These are phyloP conservation scores for Talaromyces verruculosus DNA, from an alignment of 2,329 filamentous ascomycete genomes.

Conservation along the genomic window DNA sequence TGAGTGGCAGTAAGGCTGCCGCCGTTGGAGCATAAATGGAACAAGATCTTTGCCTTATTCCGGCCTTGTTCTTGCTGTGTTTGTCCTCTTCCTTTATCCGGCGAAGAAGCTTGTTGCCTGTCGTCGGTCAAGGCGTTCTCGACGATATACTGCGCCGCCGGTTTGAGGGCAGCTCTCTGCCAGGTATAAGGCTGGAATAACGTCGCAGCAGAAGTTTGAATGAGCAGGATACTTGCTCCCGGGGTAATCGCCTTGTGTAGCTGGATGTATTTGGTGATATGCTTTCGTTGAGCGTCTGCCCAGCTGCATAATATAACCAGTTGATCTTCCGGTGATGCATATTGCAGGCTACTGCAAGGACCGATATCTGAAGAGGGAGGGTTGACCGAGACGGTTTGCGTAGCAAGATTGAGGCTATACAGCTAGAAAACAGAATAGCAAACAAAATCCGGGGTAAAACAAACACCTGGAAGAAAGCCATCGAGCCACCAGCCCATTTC, in stretches of 20 bases:
- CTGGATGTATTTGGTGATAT: conserved; percentile 34
- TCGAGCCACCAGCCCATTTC: background rate
- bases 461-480: background rate
- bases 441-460: background rate
- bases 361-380: background rate
- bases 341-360: background rate
- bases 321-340: conserved; percentile 6
- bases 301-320: conserved; percentile 30
- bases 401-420: background rate
- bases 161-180: conserved; percentile 15
- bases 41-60: conserved; percentile 23
- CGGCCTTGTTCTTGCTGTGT: background rate
- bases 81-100: background rate
- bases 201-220: conserved; percentile 28
- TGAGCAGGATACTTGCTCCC: conserved; percentile 29
- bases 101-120: background rate
- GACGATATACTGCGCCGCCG: conserved; percentile 17
- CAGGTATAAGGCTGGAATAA: conserved; percentile 23
- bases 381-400: background rate
- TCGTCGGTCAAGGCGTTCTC: background rate
- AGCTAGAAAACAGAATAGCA: background rate
- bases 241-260: conserved; percentile 31
- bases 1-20: conserved; percentile 30
- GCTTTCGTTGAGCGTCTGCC: conserved; percentile 32
- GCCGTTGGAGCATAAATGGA: conserved; percentile 39